Base-by-base conservation (phyloP, 192 early-diverging fungal species). In the Linnemannia zychae region DNA sequence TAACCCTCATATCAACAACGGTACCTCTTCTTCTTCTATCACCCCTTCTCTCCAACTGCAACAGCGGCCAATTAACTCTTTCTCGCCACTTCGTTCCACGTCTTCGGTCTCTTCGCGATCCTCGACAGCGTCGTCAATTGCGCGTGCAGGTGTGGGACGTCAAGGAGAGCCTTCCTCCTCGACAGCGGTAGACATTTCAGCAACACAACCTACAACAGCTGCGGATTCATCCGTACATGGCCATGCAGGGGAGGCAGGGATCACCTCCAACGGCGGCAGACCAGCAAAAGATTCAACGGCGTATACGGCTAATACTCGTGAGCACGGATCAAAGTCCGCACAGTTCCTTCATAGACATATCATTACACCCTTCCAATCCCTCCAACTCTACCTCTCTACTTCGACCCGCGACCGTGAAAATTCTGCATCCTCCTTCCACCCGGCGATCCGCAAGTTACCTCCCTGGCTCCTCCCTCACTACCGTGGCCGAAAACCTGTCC, bases 391-490 rank as follows among this genome's bases (percentile, higher is more conserved):
- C 17, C 72, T 83, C 31, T 22, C 71, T 0, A 70, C 72, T 2
- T 36, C 79, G 44, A 28, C 40, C 31, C 18, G 40, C 22, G 77
- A 79, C 52, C 76, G 77, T 17, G 73, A 71, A n/a, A 20, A 44
- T 24, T 24, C 73, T 34, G 24, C 24, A 7, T 33, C 76, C 0
- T 37, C 53, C 4, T 76, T 76, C 17, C 74, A 67, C 6, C 74
- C 52, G 6, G 4, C 22, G 1, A 1, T 66, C 34, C 80, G 57
- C 17, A 38, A 48, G 13, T n/a, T 84, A 13, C 82, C 82, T 13
- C 82, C 82, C 6, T 84, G 82, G 82, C 77, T 84, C 15, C 50
- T 84, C 0, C 82, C 82, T 1, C 72, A 75, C 0, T 84, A 79
- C 44, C 65, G 37, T 33, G 28, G 38, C 1, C 49, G 57, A 17